These are phyloP conservation scores for Margaritispora aquatica DNA, from an alignment of 495 filamentous ascomycete species.

Conservation along the genomic window DNA sequence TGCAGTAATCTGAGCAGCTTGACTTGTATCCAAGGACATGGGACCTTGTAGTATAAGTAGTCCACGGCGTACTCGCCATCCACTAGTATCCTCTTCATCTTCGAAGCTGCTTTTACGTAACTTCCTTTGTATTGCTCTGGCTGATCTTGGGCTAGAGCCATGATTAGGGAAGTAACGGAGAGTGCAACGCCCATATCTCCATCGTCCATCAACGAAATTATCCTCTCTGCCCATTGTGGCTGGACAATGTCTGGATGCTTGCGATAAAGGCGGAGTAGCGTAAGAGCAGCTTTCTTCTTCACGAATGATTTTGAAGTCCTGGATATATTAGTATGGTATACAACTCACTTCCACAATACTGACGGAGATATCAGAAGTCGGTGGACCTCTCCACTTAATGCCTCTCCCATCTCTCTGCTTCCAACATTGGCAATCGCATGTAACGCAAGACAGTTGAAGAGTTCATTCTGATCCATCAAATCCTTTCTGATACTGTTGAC, in stretches of 20 bases:
- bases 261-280: slow-evolving; percentile 89
- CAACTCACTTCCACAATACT: slow-evolving; percentile 29
- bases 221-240: slow-evolving; percentile 93
- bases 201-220: slow-evolving; percentile 98
- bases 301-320: slow-evolving; percentile 97
- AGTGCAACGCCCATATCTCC: slow-evolving; percentile 89
- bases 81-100: slow-evolving; percentile 81
- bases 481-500: slow-evolving; percentile 99
- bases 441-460: slow-evolving; percentile 95
- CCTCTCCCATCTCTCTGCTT: slow-evolving; percentile 93
- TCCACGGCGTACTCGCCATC: slow-evolving; percentile 82
- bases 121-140: slow-evolving; percentile 89
- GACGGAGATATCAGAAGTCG: slow-evolving; percentile 92
- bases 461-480: slow-evolving; percentile 86
- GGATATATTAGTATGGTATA: not conserved
- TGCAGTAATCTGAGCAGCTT: slow-evolving; percentile 88
- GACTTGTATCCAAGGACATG: slow-evolving; percentile 97
- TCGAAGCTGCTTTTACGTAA: slow-evolving; percentile 86
- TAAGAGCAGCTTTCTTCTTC: slow-evolving; percentile 98
- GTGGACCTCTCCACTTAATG: slow-evolving; percentile 88
- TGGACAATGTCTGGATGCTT: slow-evolving; percentile 92
- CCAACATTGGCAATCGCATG: slow-evolving; percentile 99
- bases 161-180: slow-evolving; percentile 93
- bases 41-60: slow-evolving; percentile 98
- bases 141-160: slow-evolving; percentile 91